Percentiles rank a stretch among this genome's conserved stretches.
phyloP scores from a whole-genome alignment of 176 grass and related monocot genomes.

The Elaeis guineensis region DNA sequence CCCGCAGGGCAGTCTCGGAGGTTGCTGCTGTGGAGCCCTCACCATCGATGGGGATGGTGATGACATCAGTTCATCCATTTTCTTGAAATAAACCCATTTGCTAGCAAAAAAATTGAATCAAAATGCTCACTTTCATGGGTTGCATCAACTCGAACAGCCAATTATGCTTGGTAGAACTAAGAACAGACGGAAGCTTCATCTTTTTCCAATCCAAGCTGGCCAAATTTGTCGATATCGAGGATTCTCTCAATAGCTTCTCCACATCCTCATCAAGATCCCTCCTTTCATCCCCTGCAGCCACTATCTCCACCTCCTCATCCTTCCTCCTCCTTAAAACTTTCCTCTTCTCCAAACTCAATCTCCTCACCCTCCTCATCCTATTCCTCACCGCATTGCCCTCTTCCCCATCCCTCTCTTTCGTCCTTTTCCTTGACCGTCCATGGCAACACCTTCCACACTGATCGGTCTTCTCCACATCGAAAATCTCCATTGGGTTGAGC shows the following conservation, averaged over 20 bases:
- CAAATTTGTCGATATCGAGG: slow-evolving; percentile 51
- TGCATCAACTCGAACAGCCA: slow-evolving; percentile 78
- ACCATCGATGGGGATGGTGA: slow-evolving; percentile 1
- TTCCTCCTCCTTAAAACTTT: slow-evolving; percentile 30
- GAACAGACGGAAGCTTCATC: slow-evolving; percentile 82
- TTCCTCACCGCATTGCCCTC: slow-evolving; percentile 33
- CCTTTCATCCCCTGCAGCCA: not conserved
- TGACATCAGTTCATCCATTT: slow-evolving; percentile 46
- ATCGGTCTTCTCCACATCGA: slow-evolving; percentile 9
- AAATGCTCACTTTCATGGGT: slow-evolving; percentile 54
- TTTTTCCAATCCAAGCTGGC: slow-evolving; percentile 70
- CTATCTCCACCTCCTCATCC: not conserved
- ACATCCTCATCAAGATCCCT: slow-evolving; percentile 25
- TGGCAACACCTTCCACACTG: not conserved
- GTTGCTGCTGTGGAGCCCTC: no score
- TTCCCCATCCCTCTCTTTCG: slow-evolving; percentile 8
- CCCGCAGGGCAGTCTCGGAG: slow-evolving; percentile 3
- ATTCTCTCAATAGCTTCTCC: slow-evolving; percentile 50
- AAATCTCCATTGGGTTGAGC: slow-evolving; percentile 57
- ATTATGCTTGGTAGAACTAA: slow-evolving; percentile 44
- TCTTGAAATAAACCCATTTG: slow-evolving; percentile 77
- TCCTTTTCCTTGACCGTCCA: slow-evolving; percentile 21
- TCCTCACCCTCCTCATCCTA: slow-evolving; percentile 27
- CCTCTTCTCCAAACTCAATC: no score
- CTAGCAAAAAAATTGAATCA: not conserved